Base-by-base conservation (phyloP, 1,139 yeast species). In the Yamadazyma taylorii region DNA sequence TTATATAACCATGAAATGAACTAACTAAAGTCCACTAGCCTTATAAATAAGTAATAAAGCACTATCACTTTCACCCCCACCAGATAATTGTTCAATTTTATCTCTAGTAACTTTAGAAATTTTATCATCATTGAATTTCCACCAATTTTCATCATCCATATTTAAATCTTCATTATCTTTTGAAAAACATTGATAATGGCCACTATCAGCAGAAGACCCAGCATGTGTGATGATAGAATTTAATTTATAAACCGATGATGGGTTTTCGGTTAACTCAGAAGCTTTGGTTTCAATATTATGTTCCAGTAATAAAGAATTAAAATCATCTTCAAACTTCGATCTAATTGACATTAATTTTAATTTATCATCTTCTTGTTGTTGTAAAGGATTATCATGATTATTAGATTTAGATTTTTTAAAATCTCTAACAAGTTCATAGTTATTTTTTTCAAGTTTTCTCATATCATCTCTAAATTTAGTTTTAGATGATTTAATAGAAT, bases 11-110 rank as follows among this genome's bases (percentile, higher is more conserved):
- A n/a, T n/a, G 28, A 8, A 24, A 24, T 27, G n/a, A n/a, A n/a
- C n/a, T 9, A 5, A 14, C 51, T 53, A 65, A 47, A 73, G 55
- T 14, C 92, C 95, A 50, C 81, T 77, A 3, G 88, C 95, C 56
- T 83, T 84, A 69, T 92, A 92, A 38, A 92, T 64, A 48, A 90
- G 73, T 44, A 94, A 82, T 62, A 92, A 77, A 2, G 98, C 98
- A 53, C 95, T 81, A 62, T 92, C 98, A 51, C 95, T 82, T 66
- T 94, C 98, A 43, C 98, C 97, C 36, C 99, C 99, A 33, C 98
- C 99, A 7, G 97, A 86, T 47, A 94, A 73, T 38, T 77, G 65
- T 57, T 88, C 96, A 45, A 92, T 79, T 56, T 79, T 87, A 37
- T 88, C 94, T 55, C 79, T 85, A 42, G 73, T 77, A 12, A 90